Evolutionary conservation across 2,329 filamentous ascomycete genomes (phyloP), one percentile per base, ranked within the genome.

Genomic region (Exophiala xenobiotica): DNA sequence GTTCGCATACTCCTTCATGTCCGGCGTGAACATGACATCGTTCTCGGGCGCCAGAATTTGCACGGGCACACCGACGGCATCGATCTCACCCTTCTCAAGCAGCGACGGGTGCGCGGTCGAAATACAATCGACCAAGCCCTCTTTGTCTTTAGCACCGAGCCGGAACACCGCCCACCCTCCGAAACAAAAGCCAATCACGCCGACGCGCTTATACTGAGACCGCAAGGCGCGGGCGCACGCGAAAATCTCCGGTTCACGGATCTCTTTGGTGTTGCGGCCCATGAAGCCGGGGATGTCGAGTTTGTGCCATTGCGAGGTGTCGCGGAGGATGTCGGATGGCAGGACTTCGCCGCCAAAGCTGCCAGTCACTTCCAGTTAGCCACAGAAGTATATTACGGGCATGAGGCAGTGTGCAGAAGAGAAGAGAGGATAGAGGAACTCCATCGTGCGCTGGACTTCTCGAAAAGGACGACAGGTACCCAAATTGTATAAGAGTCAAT

Each of bases 11-110:
- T 50, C 40, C 66, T 80, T 81, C 43, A 80, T 45, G 63, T 79
- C 77, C 0, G 63, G 46, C 1, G 72, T 67, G 58, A 68, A 80
- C 14, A 60, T 46, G 0, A 29, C 46, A 60, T 82, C 79, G 23
- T 64, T 40, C 64, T 82, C 76, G 0, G 78, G 76, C 1, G 76
- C 75, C 5, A 81, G 59, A 4, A 80, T 64, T 65, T 81, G 78
- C n/a, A 74, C 67, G 0, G 78, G 77, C 0, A 79, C 77, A 1
- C 43, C 64, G 1, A 78, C 61, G 0, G 61, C 66, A 11, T 75
- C 68, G 14, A 81, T 71, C 49, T 81, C 78, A 14, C 64, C 57
- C 51, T 73, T 68, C 0, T 65, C 71, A 18, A 79, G 49, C 33
- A 70, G 56, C 0, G 68, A 70, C 7, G 74, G 78, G 59, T 80